Evolutionary conservation across 2,329 filamentous ascomycete genomes (phyloP), one percentile per base, ranked within the genome.

Genomic region (Pseudopyrenochaeta lycopersici): DNA sequence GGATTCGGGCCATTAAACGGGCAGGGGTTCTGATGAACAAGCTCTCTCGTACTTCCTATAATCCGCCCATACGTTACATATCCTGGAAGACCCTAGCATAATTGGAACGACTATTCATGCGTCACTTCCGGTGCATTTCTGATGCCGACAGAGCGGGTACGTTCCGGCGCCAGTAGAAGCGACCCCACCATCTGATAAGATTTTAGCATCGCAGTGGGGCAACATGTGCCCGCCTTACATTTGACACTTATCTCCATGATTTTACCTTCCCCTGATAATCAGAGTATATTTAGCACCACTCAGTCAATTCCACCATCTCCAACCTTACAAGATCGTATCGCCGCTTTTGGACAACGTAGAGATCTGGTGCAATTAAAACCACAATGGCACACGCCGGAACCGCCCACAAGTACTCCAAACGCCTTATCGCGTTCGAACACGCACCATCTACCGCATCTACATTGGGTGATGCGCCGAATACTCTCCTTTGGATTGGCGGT

Each of bases 401-500:
- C 6, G 67, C 80, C 21, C 80, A 82, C 67, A 69, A 64, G 54
- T 77, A 81, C 60, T 71, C 73, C 9, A 66, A 68, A n/a, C 66
- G 68, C 21, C 71, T 80, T 53, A 63, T 75, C 52, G 80, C 79
- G 29, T 82, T 82, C 64, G 80, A 82, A 56, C 77, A 80, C 51
- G 65, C 71, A 29, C 52, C 77, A 71, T 30, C 50, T 6, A n/a
- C 42, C 21, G 40, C 72, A 51, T 54, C 57, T 49, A 67, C 38
- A 15, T 43, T 73, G 54, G 33, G 40, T 39, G 7, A 18, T 12
- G 46, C 35, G 17, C 52, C 46, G 20, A 86, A 90, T 73, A 87
- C 86, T 2, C 74, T 92, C 48, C 74, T 92, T 55, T 90, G 89
- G 76, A 82, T 91, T 58, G 88, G 88, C 56, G 90, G 90, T 31